Evolutionary conservation across 1,284 basidiomycete genomes (phyloP), one percentile per base, ranked within the genome.

Genomic region (Inonotus obliquus): DNA sequence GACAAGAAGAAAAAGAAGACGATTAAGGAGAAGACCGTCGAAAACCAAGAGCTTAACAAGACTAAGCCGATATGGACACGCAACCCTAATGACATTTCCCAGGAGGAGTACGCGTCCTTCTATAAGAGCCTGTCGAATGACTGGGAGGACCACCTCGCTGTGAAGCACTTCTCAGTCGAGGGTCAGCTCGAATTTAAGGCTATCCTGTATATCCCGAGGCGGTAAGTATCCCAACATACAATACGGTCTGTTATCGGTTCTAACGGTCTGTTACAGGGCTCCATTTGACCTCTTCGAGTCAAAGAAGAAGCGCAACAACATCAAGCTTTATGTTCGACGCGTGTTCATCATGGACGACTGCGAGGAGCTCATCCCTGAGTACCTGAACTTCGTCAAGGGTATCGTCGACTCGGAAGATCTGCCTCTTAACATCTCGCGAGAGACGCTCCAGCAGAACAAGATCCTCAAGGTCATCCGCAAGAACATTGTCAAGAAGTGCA

Each of bases 291-390:
- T 99, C 77, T 99, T 99, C 79, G 97, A 99, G 84, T 93, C 92
- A 69, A 99, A 99, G 92, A 99, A 99, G 92, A 99, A 99, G 89
- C 93, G 96, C 74, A 98, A 98, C 87, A 99, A 98, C 91, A 98
- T 99, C 86, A 99, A 99, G 84, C 94, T 99, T 76, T 99, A 99
- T 77, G 97, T 99, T 70, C 95, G 97, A 81, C 94, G 97, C 64
- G 96, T 99, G 71, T 99, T 99, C 84, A 99, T 99, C 85, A 98
- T 97, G 92, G 96, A 99, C 79, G 96, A 99, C 81, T 98, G 96
- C 76, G 97, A 99, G 81, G 97, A 99, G 73, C 82, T 99, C 74
- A 98, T 99, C 74, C 97, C 97, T 71, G 97, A 99, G 79, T 99
- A 99, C 85, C 94, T 99, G 77, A 99, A 98, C 87, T 99, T 99